Percentiles rank a stretch among this genome's conserved stretches.
Conservation (phyloP, 2,329 filamentous ascomycete genomes). For the Elsinoe australis region DNA sequence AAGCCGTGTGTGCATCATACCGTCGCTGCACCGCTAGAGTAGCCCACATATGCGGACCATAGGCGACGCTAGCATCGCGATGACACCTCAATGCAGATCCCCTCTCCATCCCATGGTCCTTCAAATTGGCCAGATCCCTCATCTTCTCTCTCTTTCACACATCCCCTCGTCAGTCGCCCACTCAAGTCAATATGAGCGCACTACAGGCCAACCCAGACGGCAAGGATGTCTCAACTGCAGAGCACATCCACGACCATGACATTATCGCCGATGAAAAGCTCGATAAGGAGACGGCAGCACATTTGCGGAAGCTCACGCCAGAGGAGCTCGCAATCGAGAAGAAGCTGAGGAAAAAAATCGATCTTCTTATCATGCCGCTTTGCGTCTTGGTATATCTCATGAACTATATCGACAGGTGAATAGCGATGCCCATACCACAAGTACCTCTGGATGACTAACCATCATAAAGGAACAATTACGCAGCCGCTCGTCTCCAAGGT, state of each 20-base stretch:
- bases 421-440: not conserved
- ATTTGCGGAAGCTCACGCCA: slow-evolving; percentile 25
- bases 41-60: not conserved
- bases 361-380: slow-evolving; percentile 59
- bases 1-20: not conserved
- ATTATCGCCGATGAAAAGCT: slow-evolving; percentile 19
- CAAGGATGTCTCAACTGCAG: slow-evolving; percentile 9
- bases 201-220: slow-evolving; percentile 13
- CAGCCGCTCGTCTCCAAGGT: slow-evolving; percentile 57
- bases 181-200: too few species aligned
- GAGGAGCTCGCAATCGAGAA: slow-evolving; percentile 40
- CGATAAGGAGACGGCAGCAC: slow-evolving; percentile 23
- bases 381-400: slow-evolving; percentile 67
- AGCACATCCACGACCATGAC: slow-evolving; percentile 26
- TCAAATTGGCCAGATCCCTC: not conserved
- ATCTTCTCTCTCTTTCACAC: not conserved
- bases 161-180: not conserved
- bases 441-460: not conserved
- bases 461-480: slow-evolving; percentile 48
- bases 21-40: not conserved
- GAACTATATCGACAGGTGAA: slow-evolving; percentile 54
- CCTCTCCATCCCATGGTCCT: not conserved
- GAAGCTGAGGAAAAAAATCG: slow-evolving; percentile 61
- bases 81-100: slow-evolving; percentile 14
- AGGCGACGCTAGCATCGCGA: slow-evolving; percentile 12